Percentiles rank a stretch among this genome's conserved stretches.
Evolutionary conservation across 225 moss, liverwort and hornwort genomes (phyloP).

Genomic region (Polytrichum formosum): DNA sequence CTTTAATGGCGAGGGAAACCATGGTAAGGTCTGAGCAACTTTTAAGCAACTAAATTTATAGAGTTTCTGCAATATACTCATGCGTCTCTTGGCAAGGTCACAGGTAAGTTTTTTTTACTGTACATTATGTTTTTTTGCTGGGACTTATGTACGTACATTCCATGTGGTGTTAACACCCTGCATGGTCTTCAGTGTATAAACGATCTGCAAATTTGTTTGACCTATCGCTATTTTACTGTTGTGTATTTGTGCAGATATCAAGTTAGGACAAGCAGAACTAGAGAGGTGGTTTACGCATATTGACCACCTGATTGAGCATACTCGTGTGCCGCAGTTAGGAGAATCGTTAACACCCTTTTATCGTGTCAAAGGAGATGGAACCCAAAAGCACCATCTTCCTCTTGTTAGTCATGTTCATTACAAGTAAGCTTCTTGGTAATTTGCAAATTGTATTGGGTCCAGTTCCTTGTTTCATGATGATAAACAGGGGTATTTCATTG

Average conservation of each 20-base stretch:
- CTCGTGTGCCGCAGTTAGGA: constrained; percentile 93
- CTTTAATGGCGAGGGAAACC: constrained; percentile 83
- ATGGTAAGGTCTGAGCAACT: constrained; percentile 34
- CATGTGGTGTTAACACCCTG: not conserved
- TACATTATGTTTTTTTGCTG: not conserved
- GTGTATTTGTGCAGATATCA: constrained; percentile 43
- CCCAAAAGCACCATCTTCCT: constrained; percentile 79
- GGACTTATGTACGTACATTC: not conserved
- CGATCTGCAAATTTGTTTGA: not conserved
- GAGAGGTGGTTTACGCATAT: constrained; percentile 88
- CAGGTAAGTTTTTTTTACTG: not conserved
- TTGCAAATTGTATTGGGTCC: not conserved
- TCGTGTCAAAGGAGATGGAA: constrained; percentile 70
- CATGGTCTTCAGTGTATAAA: not conserved
- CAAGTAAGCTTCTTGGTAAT: constrained; percentile 45
- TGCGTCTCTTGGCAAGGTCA: not conserved
- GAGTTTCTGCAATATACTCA: not conserved
- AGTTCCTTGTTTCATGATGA: constrained; percentile 2
- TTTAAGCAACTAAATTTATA: too few species aligned
- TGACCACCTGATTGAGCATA: constrained; percentile 85
- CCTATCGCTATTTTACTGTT: not conserved
- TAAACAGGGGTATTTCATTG: not conserved
- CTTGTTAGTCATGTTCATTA: constrained; percentile 80
- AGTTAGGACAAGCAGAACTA: constrained; percentile 76
- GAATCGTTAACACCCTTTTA: constrained; percentile 95